These are phyloP conservation scores for Neurospora pannonica DNA, from an alignment of 495 filamentous ascomycete genomes.

Conservation along the genomic window DNA sequence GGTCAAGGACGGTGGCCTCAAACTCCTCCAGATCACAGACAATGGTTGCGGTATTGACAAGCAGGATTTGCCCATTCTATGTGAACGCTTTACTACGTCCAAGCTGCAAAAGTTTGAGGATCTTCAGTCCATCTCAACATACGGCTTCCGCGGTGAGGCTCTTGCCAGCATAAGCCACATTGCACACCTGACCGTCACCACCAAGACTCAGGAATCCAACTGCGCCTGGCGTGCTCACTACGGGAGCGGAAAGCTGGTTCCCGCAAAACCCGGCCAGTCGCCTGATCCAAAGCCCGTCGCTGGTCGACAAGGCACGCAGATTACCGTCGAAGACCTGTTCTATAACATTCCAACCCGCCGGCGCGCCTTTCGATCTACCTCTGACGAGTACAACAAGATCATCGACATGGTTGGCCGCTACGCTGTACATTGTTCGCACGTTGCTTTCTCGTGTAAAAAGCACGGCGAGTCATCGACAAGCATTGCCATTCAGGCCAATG, in stretches of 20 bases:
- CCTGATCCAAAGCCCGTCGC: conserved; percentile 82
- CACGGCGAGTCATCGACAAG: conserved; percentile 77
- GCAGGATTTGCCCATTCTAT: conserved; percentile 88
- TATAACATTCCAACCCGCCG: conserved; percentile 89
- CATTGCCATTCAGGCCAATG: conserved; percentile 64
- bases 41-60: conserved; percentile 94
- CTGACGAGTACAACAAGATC: conserved; percentile 97
- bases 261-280: conserved; percentile 85
- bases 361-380: conserved; percentile 79
- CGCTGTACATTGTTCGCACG: conserved; percentile 85
- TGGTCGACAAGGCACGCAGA: conserved; percentile 90
- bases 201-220: conserved; percentile 79
- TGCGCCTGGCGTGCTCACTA: conserved; percentile 88
- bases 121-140: conserved; percentile 81
- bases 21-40: conserved; percentile 93
- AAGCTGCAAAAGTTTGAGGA: conserved; percentile 96
- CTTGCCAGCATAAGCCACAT: conserved; percentile 98
- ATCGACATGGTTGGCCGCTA: conserved; percentile 91
- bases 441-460: conserved; percentile 95
- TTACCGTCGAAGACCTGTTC: conserved; percentile 94
- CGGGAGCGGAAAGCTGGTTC: conserved; percentile 70
- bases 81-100: conserved; percentile 94
- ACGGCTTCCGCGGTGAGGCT: conserved; percentile 95
- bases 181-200: conserved; percentile 89
- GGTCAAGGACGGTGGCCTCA: conserved; percentile 94